Evolutionary conservation across 1,139 yeast species (phyloP).

Genomic region (Pichia sp.): DNA sequence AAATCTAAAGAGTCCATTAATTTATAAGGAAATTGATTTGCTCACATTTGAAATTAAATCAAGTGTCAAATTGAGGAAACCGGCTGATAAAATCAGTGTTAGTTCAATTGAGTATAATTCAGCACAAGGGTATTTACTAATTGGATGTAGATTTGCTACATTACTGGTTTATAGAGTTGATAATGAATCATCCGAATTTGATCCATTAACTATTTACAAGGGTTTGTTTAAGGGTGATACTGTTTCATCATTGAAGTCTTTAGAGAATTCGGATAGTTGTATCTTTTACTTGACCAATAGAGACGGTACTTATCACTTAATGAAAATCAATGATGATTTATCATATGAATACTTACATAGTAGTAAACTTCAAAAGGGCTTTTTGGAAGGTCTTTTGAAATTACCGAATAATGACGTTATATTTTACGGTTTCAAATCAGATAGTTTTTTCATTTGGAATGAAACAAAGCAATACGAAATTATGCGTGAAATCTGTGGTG

Average conservation of each 20-base stretch:
- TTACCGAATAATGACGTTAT: constrained; percentile 40
- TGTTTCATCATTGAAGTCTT: constrained; percentile 47
- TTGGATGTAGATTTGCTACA: constrained; percentile 72
- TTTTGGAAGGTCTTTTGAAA: constrained; percentile 65
- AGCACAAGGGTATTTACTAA: constrained; percentile 37
- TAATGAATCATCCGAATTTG: constrained; percentile 15
- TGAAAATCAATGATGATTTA: constrained; percentile 23
- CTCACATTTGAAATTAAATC: constrained; percentile 21
- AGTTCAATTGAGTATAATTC: constrained; percentile 47
- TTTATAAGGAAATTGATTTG: constrained; percentile 36
- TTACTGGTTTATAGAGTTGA: constrained; percentile 47
- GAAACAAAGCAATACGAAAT: constrained; percentile 72
- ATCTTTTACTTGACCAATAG: constrained; percentile 45
- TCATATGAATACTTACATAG: constrained; percentile 38
- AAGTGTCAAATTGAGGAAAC: constrained; percentile 29
- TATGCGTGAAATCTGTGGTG: constrained; percentile 76
- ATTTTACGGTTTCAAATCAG: constrained; percentile 77
- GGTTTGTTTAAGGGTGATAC: constrained; percentile 70
- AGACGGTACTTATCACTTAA: constrained; percentile 54
- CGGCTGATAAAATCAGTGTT: constrained; percentile 47
- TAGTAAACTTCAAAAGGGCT: constrained; percentile 67
- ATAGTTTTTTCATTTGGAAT: constrained; percentile 73
- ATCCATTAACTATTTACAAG: constrained; percentile 36
- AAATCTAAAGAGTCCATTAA: constrained; percentile 51
- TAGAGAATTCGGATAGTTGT: constrained; percentile 26